Evolutionary conservation across 148 eudicot species (phyloP), one percentile per base, ranked within the genome.

Genomic region (Euryodendron excelsum): DNA sequence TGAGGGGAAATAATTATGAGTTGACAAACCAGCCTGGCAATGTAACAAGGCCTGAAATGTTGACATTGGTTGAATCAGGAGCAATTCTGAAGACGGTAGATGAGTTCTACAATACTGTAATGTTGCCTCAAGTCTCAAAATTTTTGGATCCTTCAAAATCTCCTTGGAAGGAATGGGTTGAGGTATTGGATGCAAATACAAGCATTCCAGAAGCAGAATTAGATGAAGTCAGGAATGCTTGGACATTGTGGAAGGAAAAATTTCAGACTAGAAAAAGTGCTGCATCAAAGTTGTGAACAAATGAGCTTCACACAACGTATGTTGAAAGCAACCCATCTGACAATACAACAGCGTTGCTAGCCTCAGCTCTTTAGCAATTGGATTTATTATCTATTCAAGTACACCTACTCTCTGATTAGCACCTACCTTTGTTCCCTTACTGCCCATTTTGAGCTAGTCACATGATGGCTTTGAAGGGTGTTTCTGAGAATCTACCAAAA

Each of bases 151-250:
- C 93, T 80, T 82, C 68, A 20, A 63, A 85, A 78, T 79, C 80
- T 70, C 98, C 98, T 33, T 95, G 98, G 98, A 91, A 83, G 58
- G 91, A 89, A 14, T 95, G 98, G 98, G 80, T 93, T 62, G 89
- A 86, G 72, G 75, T 34, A 55, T 84, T 95, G 82, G 98, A 95
- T 81, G 88, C 89, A 60, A 90, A 95, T 80, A 84, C 90, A 21
- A 79, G 86, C 76, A 93, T 94, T 78, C 93, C 93, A 10, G 90
- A 89, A 44, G 73, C 89, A 23, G 86, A 92, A 76, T 77, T 94
- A 50, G 78, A 85, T 48, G 88, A 90, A 88, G 91, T 94, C 66
- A 86, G 98, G 78, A 80, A 79, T 71, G 92, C 91, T 72, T 87
- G 91, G 96, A 76, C 69, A 18, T 75, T 23, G 48, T 93, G 97